Base-by-base conservation (phyloP, 2,329 filamentous ascomycete genomes). In the Ceratocystis eucalypticola region DNA sequence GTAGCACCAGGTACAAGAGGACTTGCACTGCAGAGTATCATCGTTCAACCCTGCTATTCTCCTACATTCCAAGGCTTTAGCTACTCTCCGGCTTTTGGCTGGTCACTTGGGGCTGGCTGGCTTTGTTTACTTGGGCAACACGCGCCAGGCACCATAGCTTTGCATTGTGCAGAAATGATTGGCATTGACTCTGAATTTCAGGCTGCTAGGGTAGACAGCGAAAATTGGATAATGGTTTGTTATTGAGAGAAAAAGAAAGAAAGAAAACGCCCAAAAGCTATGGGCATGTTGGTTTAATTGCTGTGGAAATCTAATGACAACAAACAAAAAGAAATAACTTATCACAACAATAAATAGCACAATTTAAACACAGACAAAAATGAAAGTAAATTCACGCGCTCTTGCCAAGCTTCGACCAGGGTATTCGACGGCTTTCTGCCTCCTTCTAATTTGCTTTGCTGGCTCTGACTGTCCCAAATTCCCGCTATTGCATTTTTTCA, bases 401-500 rank as follows among this genome's bases (percentile, higher is more conserved):
- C 17, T 59, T 59, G 53, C 53, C 53, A 59, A 59, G 53, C 53
- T 33, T 30, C 33, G 28, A 30, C 28, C 53, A 33, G 53, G 37
- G 53, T 28, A n/a, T 59, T 59, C 53, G 28, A 59, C 53, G 28
- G 53, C 53, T 33, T 59, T 59, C 28, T 30, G 53, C 28, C 25
- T 59, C 53, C 53, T 59, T 59, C 53, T 59, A 59, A 59, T 59
- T 59, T 59, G 17, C 53, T 59, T 59, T 59, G 53, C 53, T 50
- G 33, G 46, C 17, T 15, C 20, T 55, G 25, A 25, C 25, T 30
- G 25, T 10, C 53, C 25, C 53, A 59, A 59, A 59, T 2, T 33
- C 53, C 25, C 53, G 17, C 53, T 2, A 3, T 30, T n/a, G 8
- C 28, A n/a, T 30, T 59, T 59, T 57, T 30, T 57, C 1, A 28